Evolutionary conservation across 805 yeast species (phyloP), one percentile per base, ranked within the genome.

Genomic region (Saccharomycopsis guyanensis): DNA sequence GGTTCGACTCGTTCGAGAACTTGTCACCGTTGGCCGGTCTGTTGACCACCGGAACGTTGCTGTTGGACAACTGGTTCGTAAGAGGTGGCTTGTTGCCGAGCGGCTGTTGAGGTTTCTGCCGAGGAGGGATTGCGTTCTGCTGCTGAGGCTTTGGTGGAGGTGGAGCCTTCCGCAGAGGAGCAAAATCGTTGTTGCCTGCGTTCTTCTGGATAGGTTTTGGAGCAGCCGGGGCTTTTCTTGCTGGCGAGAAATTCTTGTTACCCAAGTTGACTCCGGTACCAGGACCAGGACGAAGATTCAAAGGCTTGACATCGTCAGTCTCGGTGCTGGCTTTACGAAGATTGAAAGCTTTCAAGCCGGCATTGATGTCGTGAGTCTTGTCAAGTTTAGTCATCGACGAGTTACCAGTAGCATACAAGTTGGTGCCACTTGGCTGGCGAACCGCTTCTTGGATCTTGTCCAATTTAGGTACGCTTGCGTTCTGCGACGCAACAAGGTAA

Each of bases 151-250:
- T 55, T 19, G 79, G 80, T 2, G 80, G 80, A 4, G 76, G 69
- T 4, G 82, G 82, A 1, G 82, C 80, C 48, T 66, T 68, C 61
- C 82, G 68, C 54, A 63, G 63, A 5, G 81, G 80, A 2, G 70
- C 61, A 47, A 75, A 56, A 25, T 65, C 71, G 12, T 36, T 43
- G 31, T 36, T 29, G 6, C 51, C 59, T 13, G 61, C 65, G 50
- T 60, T 63, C 3, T 56, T 53, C n/a, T 57, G 59, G n/a, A n/a
- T n/a, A 6, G 10, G 29, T 36, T 57, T 53, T 40, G 72, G 72
- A 15, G 71, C 68, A 16, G 63, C 59, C n/a, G 70, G 71, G 10
- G 70, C 69, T 49, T 61, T 67, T 53, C 70, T 60, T 50, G 62
- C 58, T 8, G 76, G 74, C 8, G 70, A 62, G 38, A 53, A 50